phyloP scores from a whole-genome alignment of 2,329 filamentous ascomycete species.

The Apiospora marii region DNA sequence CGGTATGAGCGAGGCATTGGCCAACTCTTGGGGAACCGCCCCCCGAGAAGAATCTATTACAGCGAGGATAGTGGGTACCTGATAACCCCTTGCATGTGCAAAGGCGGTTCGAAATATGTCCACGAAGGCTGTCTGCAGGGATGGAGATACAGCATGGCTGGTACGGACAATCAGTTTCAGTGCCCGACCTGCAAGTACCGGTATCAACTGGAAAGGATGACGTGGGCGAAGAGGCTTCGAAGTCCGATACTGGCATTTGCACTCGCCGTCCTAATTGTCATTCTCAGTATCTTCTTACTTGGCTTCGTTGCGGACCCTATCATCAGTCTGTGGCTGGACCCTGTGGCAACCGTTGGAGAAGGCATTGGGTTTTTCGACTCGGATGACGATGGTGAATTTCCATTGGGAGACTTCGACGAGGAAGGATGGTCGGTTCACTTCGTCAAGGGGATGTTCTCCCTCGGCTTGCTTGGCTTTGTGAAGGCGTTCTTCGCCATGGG shows the following conservation, averaged over 20 bases:
- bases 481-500: slow-evolving; percentile 80
- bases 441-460: slow-evolving; percentile 85
- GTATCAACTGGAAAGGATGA: slow-evolving; percentile 81
- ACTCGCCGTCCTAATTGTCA: slow-evolving; percentile 76
- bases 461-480: slow-evolving; percentile 84
- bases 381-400: slow-evolving; percentile 46
- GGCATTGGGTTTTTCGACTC: slow-evolving; percentile 43
- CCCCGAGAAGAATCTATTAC: slow-evolving; percentile 59
- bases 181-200: slow-evolving; percentile 88
- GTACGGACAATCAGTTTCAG: slow-evolving; percentile 70
- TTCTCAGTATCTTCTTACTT: slow-evolving; percentile 78
- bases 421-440: slow-evolving; percentile 84
- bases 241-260: slow-evolving; percentile 71
- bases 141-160: slow-evolving; percentile 79
- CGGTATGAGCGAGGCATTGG: slow-evolving; percentile 8
- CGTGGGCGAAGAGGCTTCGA: slow-evolving; percentile 74
- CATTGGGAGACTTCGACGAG: slow-evolving; percentile 22
- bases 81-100: slow-evolving; percentile 91
- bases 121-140: slow-evolving; percentile 88
- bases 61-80: slow-evolving; percentile 81
- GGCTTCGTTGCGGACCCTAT: slow-evolving; percentile 95
- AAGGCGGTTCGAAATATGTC: slow-evolving; percentile 90
- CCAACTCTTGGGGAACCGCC: slow-evolving; percentile 6
- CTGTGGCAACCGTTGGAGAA: slow-evolving; percentile 67
- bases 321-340: slow-evolving; percentile 87